Evolutionary conservation across 164 flowering plant genomes (phyloP), one percentile per base, ranked within the genome.

Genomic region (Vitis riparia): DNA sequence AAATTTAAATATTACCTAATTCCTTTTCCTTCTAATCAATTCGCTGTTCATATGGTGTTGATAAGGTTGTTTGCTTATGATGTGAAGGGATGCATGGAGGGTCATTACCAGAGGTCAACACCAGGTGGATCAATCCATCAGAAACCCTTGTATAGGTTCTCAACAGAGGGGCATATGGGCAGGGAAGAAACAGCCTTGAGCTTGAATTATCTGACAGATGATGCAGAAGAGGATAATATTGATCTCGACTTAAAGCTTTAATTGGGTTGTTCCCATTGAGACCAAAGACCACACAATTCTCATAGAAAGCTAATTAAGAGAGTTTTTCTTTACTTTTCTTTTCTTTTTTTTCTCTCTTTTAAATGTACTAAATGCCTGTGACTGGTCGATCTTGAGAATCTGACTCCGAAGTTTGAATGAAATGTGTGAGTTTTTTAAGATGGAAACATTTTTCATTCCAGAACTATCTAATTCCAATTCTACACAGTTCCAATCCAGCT

Each of bases 221-320:
- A 62, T 59, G 17, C 63, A 47, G 71, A 14, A 44, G 60, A 14
- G 2, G 68, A 71, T 4, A 53, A 32, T 9, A 62, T 78, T 65
- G 81, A 78, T 71, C 78, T 78, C 8, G 56, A 60, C 68, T 48
- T 78, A 2, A 74, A 65, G 67, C 81, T 78, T 23, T 77, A 66
- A 62, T n/a, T 51, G 16, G n/a, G 19, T n/a, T 5, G 52, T 17
- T 61, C 44, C 44, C 5, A 37, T 37, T 7, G 44, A 37, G 44
- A 37, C 27, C 27, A 1, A 23, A 23, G 27, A 23, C 27, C 27
- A 23, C 27, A 23, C 27, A 23, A 23, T 23, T 23, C 27, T 23
- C 27, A 23, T 23, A 23, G 27, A 23, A 23, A 23, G 2, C 27
- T 23, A 23, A 23, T 23, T 37, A 3, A 37, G 44, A 37, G 7